Conservation (phyloP, 208 protist species). For the Trypanosoma congolense region DNA sequence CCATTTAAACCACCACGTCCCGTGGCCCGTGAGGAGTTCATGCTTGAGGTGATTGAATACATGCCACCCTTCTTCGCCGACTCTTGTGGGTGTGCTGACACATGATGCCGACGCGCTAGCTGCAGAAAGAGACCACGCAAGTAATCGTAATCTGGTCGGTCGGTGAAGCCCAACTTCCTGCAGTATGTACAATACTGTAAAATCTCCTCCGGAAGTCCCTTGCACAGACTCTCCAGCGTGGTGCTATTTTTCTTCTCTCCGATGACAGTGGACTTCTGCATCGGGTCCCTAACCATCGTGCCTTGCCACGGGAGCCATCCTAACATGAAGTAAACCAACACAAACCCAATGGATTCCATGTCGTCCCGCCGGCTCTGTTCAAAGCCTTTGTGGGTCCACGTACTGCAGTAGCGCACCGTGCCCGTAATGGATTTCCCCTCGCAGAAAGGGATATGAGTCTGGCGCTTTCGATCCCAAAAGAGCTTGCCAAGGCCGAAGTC, state of each 20-base stretch:
- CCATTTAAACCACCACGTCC: not conserved
- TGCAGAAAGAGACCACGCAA: constrained; percentile 63
- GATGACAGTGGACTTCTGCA: constrained; percentile 75
- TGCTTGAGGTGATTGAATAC: too few relatives aligned
- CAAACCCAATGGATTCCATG: constrained; percentile 90
- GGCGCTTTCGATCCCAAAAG: constrained; percentile 93
- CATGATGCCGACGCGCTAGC: constrained; percentile 22
- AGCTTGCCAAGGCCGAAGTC: constrained; percentile 99
- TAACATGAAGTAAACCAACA: constrained; percentile 92
- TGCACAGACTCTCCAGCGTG: constrained; percentile 61
- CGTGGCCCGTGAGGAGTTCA: not conserved
- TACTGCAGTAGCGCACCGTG: constrained; percentile 98
- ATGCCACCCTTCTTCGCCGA: too few relatives aligned
- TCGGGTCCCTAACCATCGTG: constrained; percentile 65
- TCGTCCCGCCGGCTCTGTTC: constrained; percentile 94
- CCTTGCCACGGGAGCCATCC: constrained; percentile 93
- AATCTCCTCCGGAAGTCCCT: constrained; percentile 57
- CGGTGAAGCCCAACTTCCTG: constrained; percentile 61
- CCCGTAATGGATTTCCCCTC: constrained; percentile 98
- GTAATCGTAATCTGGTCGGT: constrained; percentile 77
- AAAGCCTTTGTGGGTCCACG: constrained; percentile 98
- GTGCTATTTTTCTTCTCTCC: constrained; percentile 81
- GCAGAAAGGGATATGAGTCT: constrained; percentile 97
- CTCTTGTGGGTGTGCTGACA: not conserved
- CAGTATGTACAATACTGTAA: constrained; percentile 74